These are phyloP conservation scores for Picochlorum costavermella DNA, from an alignment of 139 green algal genomes.

Conservation along the genomic window DNA sequence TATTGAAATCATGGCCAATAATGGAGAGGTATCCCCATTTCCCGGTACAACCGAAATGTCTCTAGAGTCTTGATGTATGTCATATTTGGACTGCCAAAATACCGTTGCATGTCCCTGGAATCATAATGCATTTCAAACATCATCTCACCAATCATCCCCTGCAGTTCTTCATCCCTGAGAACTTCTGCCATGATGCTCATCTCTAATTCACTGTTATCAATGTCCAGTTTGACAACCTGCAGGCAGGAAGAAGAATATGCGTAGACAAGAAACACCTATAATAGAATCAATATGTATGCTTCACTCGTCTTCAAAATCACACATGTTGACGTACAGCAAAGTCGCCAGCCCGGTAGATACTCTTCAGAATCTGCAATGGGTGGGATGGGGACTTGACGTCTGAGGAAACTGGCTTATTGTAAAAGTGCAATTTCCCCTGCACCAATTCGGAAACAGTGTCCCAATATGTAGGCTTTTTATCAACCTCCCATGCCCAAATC, in stretches of 20 bases:
- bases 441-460: conserved; percentile 2
- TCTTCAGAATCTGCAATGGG: conserved; percentile 6
- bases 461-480: conserved; percentile 6
- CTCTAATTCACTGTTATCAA: conserved; percentile 9
- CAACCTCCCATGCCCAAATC: conserved; percentile 10
- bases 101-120: conserved; percentile 2
- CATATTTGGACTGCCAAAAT: conserved; percentile 6
- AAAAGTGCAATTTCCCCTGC: conserved; percentile 8
- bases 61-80: conserved; percentile 5
- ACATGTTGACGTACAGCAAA: conserved; percentile 1
- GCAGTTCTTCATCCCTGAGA: neutral
- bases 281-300: too few relatives aligned
- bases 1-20: conserved; percentile 9
- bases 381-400: neutral
- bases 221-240: conserved; percentile 9
- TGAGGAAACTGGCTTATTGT: conserved; percentile 2
- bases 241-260: conserved; percentile 1
- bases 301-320: too few relatives aligned
- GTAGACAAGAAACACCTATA: too few relatives aligned
- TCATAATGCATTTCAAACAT: conserved; percentile 14
- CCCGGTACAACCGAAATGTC: neutral
- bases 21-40: conserved; percentile 7
- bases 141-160: conserved; percentile 11
- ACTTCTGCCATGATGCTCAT: conserved; percentile 8
- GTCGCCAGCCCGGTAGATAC: conserved; percentile 5